Base-by-base conservation (phyloP, 805 yeast species). In the Yamadazyma endophytica region DNA sequence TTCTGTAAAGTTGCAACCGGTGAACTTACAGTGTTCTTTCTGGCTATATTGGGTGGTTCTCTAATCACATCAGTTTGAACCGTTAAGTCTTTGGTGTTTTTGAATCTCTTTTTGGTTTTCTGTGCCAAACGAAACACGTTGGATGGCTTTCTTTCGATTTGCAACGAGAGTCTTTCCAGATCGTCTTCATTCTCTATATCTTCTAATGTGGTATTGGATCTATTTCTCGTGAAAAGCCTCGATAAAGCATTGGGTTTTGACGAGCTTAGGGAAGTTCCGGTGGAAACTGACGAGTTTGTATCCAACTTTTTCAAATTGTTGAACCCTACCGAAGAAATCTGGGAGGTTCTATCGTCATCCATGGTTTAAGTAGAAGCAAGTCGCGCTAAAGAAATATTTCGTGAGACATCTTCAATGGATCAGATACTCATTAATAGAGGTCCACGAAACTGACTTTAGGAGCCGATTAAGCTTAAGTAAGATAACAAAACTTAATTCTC, bases 1-100 rank as follows among this genome's bases (percentile, higher is more conserved):
- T 35, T 56, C 18, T 59, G 64, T 28, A 61, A 44, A 0, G 64
- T 54, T 2, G 56, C 43, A 2, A 47, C 56, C 5, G 64, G 64
- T 0, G 64, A 58, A 28, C 42, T 43, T 4, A 56, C 46, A 1
- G 64, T 48, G 20, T 43, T 43, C 25, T 44, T 54, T 28, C 61
- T 34, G 17, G 37, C 14, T 19, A 39, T 12, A 24, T 29, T 9
- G 12, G 22, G 21, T 6, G 28, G 24, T 17, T 31, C 26, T 9
- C 12, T 23, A 9, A 13, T 15, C 8, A 22, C 51, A 7, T 41
- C 46, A 1, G 65, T 56, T 30, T 55, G 63, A 8, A 59, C 50
- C 1, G 54, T 49, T 13, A 59, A 33, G n/a, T 58, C 63, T n/a
- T 41, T 41, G 9, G 21, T 7, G 16, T 32, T 35, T 15, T 16